Percentiles rank a stretch among this genome's conserved stretches.
These are phyloP conservation scores for Neofusicoccum cordaticola DNA, from an alignment of 2,329 filamentous ascomycete species.

Conservation along the genomic window DNA sequence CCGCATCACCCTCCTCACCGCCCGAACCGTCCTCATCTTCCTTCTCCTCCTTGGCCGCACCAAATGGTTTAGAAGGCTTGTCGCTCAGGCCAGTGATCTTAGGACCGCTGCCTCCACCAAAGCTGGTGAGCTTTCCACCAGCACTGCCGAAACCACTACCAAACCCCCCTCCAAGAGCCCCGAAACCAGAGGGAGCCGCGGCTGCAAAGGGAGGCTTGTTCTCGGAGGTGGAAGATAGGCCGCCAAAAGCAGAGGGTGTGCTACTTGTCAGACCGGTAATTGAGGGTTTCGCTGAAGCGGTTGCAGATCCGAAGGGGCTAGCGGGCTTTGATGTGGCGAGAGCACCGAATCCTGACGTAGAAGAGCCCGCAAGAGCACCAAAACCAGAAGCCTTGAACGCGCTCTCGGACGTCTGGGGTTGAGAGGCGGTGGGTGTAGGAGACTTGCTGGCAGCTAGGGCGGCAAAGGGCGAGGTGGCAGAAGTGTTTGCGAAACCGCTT, in stretches of 20 bases:
- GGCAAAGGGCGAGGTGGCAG: slow-evolving; percentile 49
- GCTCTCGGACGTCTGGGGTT: slow-evolving; percentile 40
- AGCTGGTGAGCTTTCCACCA: slow-evolving; percentile 59
- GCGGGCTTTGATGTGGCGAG: slow-evolving; percentile 29
- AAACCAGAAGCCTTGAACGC: slow-evolving; percentile 54
- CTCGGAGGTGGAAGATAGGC: slow-evolving; percentile 15
- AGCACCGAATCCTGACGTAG: slow-evolving; percentile 37
- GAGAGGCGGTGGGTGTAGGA: slow-evolving; percentile 25
- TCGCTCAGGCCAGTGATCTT: slow-evolving; percentile 48
- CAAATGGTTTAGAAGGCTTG: slow-evolving; percentile 71
- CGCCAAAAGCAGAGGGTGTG: slow-evolving; percentile 36
- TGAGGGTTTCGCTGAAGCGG: slow-evolving; percentile 22
- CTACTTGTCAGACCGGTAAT: slow-evolving; percentile 20
- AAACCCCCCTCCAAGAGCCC: slow-evolving; percentile 32
- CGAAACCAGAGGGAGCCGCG: slow-evolving; percentile 13
- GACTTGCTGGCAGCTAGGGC: slow-evolving; percentile 39
- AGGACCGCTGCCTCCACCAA: slow-evolving; percentile 61
- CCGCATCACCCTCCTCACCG: slow-evolving; percentile 46
- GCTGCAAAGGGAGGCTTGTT: slow-evolving; percentile 18
- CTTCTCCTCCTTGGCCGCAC: slow-evolving; percentile 66
- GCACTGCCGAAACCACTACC: slow-evolving; percentile 37
- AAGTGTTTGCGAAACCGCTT: slow-evolving; percentile 46
- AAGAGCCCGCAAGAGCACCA: slow-evolving; percentile 40
- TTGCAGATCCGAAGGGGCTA: slow-evolving; percentile 33
- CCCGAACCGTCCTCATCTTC: slow-evolving; percentile 51